phyloP scores from a whole-genome alignment of 108 stramenopile species.

The Cyclotella baltica region DNA sequence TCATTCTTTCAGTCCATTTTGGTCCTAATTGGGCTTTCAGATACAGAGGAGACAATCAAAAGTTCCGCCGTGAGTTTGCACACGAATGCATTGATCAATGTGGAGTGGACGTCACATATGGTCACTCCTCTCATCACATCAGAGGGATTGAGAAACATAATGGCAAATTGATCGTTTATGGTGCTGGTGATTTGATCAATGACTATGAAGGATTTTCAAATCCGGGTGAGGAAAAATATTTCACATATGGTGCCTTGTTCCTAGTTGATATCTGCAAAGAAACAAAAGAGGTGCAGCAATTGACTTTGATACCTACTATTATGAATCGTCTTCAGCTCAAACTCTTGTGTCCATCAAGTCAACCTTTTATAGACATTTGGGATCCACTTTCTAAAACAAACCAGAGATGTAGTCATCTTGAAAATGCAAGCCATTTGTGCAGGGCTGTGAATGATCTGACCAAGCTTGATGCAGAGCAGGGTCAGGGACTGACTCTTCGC shows the following conservation, averaged over 20 bases:
- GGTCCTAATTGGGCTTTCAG: conserved; percentile 35
- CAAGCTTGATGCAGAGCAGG: neutral
- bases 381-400: neutral
- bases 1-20: conserved; percentile 29
- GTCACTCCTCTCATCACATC: conserved; percentile 48
- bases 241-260: conserved; percentile 11
- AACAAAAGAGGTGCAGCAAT: conserved; percentile 7
- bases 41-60: conserved; percentile 1
- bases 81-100: conserved; percentile 35
- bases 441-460: conserved; percentile 4
- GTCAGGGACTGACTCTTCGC: neutral
- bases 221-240: conserved; percentile 31
- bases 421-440: conserved; percentile 2
- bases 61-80: conserved; percentile 24
- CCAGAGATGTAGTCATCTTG: neutral
- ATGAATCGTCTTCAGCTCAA: conserved; percentile 30
- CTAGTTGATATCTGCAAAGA: conserved; percentile 8
- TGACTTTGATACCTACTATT: conserved; percentile 19
- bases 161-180: conserved; percentile 39
- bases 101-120: conserved; percentile 36
- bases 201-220: conserved; percentile 45
- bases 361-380: neutral
- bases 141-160: conserved; percentile 39
- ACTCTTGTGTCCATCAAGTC: neutral
- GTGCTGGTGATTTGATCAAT: conserved; percentile 41